These are phyloP conservation scores for Cicer judaicum DNA, from an alignment of 306 rosid species.

Conservation along the genomic window DNA sequence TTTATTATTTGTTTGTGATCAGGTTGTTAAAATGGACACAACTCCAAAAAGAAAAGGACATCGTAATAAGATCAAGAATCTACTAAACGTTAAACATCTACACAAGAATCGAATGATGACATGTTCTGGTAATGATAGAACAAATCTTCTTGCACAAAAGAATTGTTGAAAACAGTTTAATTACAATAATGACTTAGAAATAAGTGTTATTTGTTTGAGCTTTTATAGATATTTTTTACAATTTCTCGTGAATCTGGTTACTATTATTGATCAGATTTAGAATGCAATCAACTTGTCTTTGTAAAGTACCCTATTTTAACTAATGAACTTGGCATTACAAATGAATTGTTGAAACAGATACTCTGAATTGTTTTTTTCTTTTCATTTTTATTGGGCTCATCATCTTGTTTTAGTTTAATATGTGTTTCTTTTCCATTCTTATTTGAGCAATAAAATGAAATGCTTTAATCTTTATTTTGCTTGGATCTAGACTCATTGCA, in stretches of 20 bases:
- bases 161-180: slow-evolving; percentile 3
- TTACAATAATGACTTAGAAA: not conserved
- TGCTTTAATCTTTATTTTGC: too few relatives aligned
- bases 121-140: slow-evolving; percentile 49
- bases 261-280: not conserved
- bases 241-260: not conserved
- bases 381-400: too few relatives aligned
- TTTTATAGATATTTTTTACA: not conserved
- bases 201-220: slow-evolving; percentile 3
- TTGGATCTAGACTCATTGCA: too few relatives aligned
- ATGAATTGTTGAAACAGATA: too few relatives aligned
- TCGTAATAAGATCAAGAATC: slow-evolving; percentile 45
- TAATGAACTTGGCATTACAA: too few relatives aligned
- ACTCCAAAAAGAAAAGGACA: slow-evolving; percentile 48
- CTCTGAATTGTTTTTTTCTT: too few relatives aligned
- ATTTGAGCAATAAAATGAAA: too few relatives aligned
- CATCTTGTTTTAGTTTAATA: too few relatives aligned
- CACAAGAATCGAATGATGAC: slow-evolving; percentile 36
- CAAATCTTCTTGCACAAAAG: slow-evolving; percentile 34
- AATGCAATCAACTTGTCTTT: not conserved
- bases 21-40: slow-evolving; percentile 45
- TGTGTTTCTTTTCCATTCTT: too few relatives aligned
- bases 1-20: slow-evolving; percentile 13
- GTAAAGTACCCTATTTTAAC: not conserved
- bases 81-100: slow-evolving; percentile 50